Conservation (phyloP, 176 grass and related monocot species). For the Stipa capillata region DNA sequence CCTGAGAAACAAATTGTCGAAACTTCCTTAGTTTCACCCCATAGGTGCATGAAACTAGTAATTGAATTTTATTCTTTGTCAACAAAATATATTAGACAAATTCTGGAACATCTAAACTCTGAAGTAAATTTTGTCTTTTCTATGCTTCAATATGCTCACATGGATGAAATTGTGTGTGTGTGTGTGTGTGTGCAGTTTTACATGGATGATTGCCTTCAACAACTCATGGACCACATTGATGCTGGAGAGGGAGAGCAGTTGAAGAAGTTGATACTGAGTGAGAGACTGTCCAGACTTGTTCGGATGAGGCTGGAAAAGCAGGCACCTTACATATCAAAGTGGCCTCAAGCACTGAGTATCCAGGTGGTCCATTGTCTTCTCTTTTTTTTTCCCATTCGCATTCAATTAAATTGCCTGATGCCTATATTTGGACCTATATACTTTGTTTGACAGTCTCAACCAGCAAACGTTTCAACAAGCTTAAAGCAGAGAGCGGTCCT, state of each 20-base stretch:
- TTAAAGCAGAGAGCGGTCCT: conserved; percentile 88
- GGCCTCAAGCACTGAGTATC: conserved; percentile 95
- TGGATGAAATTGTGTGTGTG: neutral
- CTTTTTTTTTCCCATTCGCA: neutral
- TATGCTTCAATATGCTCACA: neutral
- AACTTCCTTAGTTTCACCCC: neutral
- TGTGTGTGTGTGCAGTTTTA: conserved; percentile 55
- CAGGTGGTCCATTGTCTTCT: conserved; percentile 45
- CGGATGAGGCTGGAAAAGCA: conserved; percentile 86
- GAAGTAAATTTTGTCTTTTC: neutral
- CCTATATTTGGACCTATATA: neutral
- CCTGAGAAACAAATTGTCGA: neutral
- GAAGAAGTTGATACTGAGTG: conserved; percentile 68
- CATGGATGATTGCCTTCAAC: conserved; percentile 97
- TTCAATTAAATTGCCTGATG: neutral
- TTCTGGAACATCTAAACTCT: neutral
- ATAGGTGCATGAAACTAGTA: neutral
- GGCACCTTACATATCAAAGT: conserved; percentile 82
- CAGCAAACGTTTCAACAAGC: conserved; percentile 73
- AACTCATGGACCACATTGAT: conserved; percentile 75
- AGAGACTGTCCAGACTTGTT: conserved; percentile 68
- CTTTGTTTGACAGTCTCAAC: conserved; percentile 62
- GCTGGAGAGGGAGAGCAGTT: conserved; percentile 67
- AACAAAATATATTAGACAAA: neutral
- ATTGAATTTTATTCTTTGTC: neutral